These are phyloP conservation scores for Colletotrichum sansevieriae DNA, from an alignment of 2,329 filamentous ascomycete genomes.

Conservation along the genomic window DNA sequence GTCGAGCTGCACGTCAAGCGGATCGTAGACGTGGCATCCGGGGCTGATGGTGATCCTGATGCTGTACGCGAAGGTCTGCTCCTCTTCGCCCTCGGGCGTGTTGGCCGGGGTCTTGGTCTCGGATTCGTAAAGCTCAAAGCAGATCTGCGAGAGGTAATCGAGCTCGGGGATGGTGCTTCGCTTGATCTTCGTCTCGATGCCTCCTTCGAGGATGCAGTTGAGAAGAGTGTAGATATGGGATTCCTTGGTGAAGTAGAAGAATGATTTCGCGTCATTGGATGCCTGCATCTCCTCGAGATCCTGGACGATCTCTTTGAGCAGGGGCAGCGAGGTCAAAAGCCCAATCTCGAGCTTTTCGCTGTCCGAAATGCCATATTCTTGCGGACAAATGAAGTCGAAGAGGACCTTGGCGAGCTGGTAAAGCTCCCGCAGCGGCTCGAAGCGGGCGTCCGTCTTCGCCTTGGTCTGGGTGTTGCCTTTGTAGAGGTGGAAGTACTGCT, in stretches of 20 bases:
- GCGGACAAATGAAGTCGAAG: constrained; percentile 98
- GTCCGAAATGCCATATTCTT: constrained; percentile 97
- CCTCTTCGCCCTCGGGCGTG: constrained; percentile 62
- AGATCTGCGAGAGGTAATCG: constrained; percentile 97
- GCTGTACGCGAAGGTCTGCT: constrained; percentile 88
- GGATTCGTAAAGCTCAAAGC: constrained; percentile 97
- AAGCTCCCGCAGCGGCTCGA: constrained; percentile 90
- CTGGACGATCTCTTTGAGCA: constrained; percentile 96
- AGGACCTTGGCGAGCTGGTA: constrained; percentile 95
- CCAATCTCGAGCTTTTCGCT: constrained; percentile 99
- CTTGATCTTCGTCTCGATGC: constrained; percentile 96
- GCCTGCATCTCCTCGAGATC: constrained; percentile 98
- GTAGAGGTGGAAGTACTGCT: constrained; percentile 91
- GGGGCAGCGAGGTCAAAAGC: constrained; percentile 89
- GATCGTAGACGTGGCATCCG: constrained; percentile 96
- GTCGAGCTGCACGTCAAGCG: constrained; percentile 95
- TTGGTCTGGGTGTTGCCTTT: constrained; percentile 80
- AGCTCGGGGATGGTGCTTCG: constrained; percentile 96
- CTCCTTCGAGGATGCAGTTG: constrained; percentile 97
- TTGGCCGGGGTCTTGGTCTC: constrained; percentile 74
- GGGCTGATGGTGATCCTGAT: constrained; percentile 97
- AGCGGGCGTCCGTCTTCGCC: constrained; percentile 84
- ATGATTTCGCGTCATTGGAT: constrained; percentile 91
- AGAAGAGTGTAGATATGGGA: constrained; percentile 98
- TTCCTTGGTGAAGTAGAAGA: constrained; percentile 99